These are phyloP conservation scores for Scedosporium boydii DNA, from an alignment of 2,329 filamentous ascomycete genomes.

Conservation along the genomic window DNA sequence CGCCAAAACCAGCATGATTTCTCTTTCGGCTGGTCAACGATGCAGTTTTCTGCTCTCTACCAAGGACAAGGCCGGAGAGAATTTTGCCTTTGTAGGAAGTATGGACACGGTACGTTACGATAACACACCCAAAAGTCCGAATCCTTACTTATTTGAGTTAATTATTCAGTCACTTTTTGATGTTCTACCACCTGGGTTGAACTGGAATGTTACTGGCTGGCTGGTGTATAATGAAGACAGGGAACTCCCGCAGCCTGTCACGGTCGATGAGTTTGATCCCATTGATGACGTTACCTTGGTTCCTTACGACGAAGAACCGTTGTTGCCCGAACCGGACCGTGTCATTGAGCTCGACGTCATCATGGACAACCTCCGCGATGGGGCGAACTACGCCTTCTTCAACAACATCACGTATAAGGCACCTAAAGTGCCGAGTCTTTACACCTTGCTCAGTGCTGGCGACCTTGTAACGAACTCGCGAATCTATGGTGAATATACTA, in stretches of 20 bases:
- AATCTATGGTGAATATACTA: slow-evolving; percentile 41
- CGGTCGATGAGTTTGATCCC: slow-evolving; percentile 52
- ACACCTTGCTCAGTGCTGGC: slow-evolving; percentile 51
- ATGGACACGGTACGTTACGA: slow-evolving; percentile 41
- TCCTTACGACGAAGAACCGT: slow-evolving; percentile 39
- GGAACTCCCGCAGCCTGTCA: slow-evolving; percentile 37
- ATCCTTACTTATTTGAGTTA: slow-evolving; percentile 23
- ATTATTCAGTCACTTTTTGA: slow-evolving; percentile 51
- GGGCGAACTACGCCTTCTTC: slow-evolving; percentile 46
- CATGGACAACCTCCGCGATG: slow-evolving; percentile 46
- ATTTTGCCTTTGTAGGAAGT: slow-evolving; percentile 58
- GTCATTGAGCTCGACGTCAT: slow-evolving; percentile 36
- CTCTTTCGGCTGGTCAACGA: slow-evolving; percentile 59
- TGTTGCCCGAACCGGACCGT: slow-evolving; percentile 39
- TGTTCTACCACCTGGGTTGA: slow-evolving; percentile 50
- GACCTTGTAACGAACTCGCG: slow-evolving; percentile 32
- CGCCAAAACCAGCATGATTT: slow-evolving; percentile 51
- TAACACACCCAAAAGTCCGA: too few relatives aligned
- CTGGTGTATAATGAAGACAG: slow-evolving; percentile 44
- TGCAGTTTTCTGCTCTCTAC: slow-evolving; percentile 54
- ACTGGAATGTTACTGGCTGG: slow-evolving; percentile 61
- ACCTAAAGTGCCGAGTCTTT: slow-evolving; percentile 59
- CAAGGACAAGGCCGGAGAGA: slow-evolving; percentile 48
- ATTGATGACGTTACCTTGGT: slow-evolving; percentile 66
- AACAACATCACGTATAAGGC: slow-evolving; percentile 56